These are phyloP conservation scores for Delphinella strobiligena DNA, from an alignment of 2,329 filamentous ascomycete species.

Conservation along the genomic window DNA sequence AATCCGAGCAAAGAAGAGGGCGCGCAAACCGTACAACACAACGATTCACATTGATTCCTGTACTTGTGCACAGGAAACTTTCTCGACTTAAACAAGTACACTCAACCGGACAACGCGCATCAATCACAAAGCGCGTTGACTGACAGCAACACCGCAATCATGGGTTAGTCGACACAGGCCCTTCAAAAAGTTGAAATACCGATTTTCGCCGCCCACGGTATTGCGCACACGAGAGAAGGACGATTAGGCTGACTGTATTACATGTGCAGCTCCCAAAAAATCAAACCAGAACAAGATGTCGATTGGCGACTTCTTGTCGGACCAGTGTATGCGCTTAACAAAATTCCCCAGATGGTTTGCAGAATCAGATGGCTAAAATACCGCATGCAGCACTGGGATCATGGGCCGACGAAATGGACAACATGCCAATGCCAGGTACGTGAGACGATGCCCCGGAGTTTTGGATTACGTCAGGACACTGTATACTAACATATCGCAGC, in stretches of 20 bases:
- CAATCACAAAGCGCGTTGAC: slow-evolving; percentile 8
- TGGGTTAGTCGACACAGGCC: slow-evolving; percentile 27
- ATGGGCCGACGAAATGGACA: slow-evolving; percentile 97
- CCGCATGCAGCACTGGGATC: slow-evolving; percentile 57
- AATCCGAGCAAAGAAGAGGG: background rate
- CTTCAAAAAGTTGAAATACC: slow-evolving; percentile 6
- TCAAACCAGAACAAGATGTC: slow-evolving; percentile 94
- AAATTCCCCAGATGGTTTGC: background rate
- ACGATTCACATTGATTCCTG: background rate
- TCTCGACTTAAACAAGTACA: background rate
- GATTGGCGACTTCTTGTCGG: slow-evolving; percentile 87
- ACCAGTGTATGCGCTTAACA: slow-evolving; percentile 57
- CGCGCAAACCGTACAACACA: background rate
- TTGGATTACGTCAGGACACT: background rate
- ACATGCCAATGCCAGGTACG: slow-evolving; percentile 20
- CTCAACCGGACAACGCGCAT: slow-evolving; percentile 9
- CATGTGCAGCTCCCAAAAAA: slow-evolving; percentile 71
- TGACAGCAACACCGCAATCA: slow-evolving; percentile 38
- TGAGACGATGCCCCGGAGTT: background rate
- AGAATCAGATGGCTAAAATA: slow-evolving; percentile 17
- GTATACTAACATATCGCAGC: slow-evolving; percentile 3
- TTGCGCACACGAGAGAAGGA: slow-evolving; percentile 4
- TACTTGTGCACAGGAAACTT: background rate
- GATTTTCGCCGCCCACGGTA: slow-evolving; percentile 11
- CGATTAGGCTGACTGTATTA: slow-evolving; percentile 8